phyloP scores from a whole-genome alignment of 345 rosid genomes.

The Clausena lansium region DNA sequence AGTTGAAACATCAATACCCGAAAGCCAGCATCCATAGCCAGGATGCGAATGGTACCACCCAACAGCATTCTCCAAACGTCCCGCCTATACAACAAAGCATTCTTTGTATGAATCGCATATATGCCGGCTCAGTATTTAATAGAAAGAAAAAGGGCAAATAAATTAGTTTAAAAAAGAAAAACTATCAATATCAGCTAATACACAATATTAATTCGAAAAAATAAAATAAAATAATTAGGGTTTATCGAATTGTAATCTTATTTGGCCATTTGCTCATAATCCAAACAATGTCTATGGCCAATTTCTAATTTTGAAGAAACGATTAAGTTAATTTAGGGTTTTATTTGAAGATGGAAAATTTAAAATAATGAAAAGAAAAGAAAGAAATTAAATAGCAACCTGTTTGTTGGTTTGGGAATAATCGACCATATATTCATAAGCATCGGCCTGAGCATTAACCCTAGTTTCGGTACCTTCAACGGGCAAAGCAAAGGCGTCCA shows the following conservation, averaged over 20 bases:
- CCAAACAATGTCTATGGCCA: not conserved
- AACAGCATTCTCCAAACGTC: constrained; percentile 92
- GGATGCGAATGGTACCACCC: constrained; percentile 99
- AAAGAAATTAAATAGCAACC: constrained; percentile 33
- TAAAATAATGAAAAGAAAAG: not conserved
- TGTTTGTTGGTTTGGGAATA: constrained; percentile 95
- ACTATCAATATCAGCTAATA: not conserved
- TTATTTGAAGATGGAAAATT: not conserved
- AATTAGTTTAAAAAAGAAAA: not conserved
- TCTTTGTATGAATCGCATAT: not conserved
- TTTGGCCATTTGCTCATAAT: not conserved
- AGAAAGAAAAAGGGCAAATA: not conserved
- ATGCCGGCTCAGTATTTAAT: not conserved
- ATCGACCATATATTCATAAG: constrained; percentile 99
- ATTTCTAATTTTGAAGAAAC: not conserved
- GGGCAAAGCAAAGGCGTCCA: constrained; percentile 99
- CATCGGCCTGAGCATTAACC: constrained; percentile 99
- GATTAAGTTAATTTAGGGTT: not conserved
- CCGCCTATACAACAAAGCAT: constrained; percentile 54
- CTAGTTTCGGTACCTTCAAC: constrained; percentile 98
- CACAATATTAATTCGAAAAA: not conserved
- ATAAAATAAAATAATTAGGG: not conserved
- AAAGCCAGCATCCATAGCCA: constrained; percentile 99
- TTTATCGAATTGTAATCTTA: not conserved
- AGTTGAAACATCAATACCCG: constrained; percentile 96